Percentiles rank a stretch among this genome's conserved stretches.
Conservation (phyloP, 208 protist species). For the Wallacemonas rigidus region DNA sequence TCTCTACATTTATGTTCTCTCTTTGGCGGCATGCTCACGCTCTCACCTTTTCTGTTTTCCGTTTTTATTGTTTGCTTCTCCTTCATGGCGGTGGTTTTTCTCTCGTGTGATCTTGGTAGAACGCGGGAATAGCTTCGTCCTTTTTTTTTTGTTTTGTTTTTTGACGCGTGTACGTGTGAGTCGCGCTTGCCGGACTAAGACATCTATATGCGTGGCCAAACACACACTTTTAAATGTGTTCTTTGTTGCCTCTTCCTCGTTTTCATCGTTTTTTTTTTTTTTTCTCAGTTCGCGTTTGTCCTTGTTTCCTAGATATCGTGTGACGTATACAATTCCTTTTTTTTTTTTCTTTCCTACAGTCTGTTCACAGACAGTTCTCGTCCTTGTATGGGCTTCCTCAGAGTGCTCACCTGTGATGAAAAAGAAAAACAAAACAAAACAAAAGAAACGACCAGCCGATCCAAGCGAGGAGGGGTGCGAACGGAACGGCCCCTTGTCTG, state of each 20-base stretch:
- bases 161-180: too few relatives aligned
- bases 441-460: too few relatives aligned
- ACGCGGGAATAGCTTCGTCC: too few relatives aligned
- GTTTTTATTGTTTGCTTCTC: too few relatives aligned
- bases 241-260: background rate
- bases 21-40: too few relatives aligned
- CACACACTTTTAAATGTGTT: background rate
- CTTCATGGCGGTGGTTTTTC: too few relatives aligned
- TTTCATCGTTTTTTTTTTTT: slow-evolving; percentile 17
- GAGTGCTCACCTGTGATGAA: background rate
- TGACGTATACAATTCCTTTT: slow-evolving; percentile 9
- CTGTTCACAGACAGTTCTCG: slow-evolving; percentile 11
- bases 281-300: background rate
- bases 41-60: too few relatives aligned
- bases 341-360: slow-evolving; percentile 15
- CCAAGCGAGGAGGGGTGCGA: too few relatives aligned
- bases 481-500: too few relatives aligned
- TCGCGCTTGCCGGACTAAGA: background rate
- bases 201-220: background rate
- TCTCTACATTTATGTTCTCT: too few relatives aligned
- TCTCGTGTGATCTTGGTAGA: too few relatives aligned
- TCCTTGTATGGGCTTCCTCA: slow-evolving; percentile 14
- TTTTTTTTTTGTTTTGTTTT: too few relatives aligned
- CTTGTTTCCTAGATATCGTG: background rate
- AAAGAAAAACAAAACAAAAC: background rate